Evolutionary conservation across 148 eudicot species (phyloP).

Genomic region (Camellia japonica): DNA sequence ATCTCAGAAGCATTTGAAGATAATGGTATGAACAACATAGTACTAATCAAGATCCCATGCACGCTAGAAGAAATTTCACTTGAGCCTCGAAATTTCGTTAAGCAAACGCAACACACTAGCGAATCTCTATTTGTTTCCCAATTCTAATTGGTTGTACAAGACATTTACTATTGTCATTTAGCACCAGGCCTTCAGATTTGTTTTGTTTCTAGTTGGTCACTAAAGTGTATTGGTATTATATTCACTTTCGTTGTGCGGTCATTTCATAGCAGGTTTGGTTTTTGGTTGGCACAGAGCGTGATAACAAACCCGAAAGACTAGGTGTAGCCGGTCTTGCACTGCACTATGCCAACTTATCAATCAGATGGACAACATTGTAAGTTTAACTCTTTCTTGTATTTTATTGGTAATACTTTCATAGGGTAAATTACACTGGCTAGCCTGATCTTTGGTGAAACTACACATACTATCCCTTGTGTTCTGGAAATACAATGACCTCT

Average conservation of each 20-base stretch:
- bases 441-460: too few species aligned
- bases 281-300: constrained; percentile 29
- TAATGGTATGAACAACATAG: too few species aligned
- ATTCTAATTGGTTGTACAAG: too few species aligned
- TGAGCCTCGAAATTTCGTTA: too few species aligned
- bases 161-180: not conserved
- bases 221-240: not conserved
- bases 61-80: too few species aligned
- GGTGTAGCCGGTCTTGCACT: constrained; percentile 88
- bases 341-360: constrained; percentile 86
- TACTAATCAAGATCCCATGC: too few species aligned
- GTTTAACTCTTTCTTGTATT: constrained; percentile 21
- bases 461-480: too few species aligned
- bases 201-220: constrained; percentile 3
- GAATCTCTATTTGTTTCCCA: too few species aligned
- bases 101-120: too few species aligned
- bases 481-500: too few species aligned
- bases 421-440: too few species aligned
- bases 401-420: not conserved
- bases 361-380: constrained; percentile 91
- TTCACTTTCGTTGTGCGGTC: not conserved
- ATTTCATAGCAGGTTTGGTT: constrained; percentile 41
- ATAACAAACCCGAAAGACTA: constrained; percentile 48
- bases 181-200: constrained; percentile 2
- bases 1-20: too few species aligned